Evolutionary conservation across 2,329 filamentous ascomycete genomes (phyloP), one percentile per base, ranked within the genome.

Genomic region (Didymella glomerata): DNA sequence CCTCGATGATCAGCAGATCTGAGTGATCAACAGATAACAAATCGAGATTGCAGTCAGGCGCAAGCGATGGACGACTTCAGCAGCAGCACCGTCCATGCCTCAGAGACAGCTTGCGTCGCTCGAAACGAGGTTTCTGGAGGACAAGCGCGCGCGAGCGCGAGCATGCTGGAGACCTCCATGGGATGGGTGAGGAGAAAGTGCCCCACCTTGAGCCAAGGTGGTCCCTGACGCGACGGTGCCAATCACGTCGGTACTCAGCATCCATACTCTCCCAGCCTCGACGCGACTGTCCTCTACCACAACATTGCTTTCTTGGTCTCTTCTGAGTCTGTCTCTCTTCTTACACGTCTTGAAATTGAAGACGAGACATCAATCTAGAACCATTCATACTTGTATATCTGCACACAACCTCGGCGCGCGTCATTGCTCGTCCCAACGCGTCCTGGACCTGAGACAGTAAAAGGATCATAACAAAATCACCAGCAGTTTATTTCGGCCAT

Each of bases 401-500:
- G 32, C 41, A 32, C 40, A n/a, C 27, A 30, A 48, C 46, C 52
- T 48, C 46, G 47, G 38, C 27, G 50, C 48, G 57, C 53, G 51
- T 53, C 59, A 57, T 56, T 61, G 54, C 53, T 32, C 59, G 58
- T 50, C 46, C 41, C 40, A 36, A 50, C 56, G 56, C 56, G 32
- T 36, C 32, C 32, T 9, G 4, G 56, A 51, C 50, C 50, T 59
- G 46, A 59, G 49, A 62, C 57, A 62, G 53, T 58, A 51, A 64
- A 64, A 64, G 61, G 62, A 38, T 65, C 68, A 60, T 62, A 68
- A 48, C 70, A 66, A 53, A 67, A 61, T 47, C 57, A 50, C 54
- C 50, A 42, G 42, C 55, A 53, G 38, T n/a, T 20, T 49, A 36
- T 40, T 27, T 46, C 59, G 25, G 61, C 57, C 42, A 73, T 74